A percentile compares a stretch with the other conserved stretches of the same genome.
These are phyloP conservation scores for Collybiopsis luxurians DNA, from an alignment of 768 basidiomycete species.

Conservation along the genomic window DNA sequence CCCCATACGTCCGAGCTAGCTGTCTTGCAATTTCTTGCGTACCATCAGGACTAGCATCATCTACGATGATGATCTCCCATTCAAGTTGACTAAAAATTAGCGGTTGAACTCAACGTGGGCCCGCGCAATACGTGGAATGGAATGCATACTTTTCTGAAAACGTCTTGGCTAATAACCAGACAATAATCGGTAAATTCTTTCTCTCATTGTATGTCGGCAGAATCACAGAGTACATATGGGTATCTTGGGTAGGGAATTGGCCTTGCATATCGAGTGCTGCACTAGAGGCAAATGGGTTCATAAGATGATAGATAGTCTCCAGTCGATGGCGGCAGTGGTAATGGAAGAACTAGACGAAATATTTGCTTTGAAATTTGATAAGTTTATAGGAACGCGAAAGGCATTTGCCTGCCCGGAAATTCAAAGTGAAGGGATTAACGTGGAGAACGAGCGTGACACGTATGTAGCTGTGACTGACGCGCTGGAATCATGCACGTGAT, in stretches of 20 bases:
- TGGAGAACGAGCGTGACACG: too few species aligned
- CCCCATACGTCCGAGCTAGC: conserved; percentile 76
- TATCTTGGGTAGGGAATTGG: conserved; percentile 45
- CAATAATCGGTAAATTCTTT: conserved; percentile 84
- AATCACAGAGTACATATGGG: conserved; percentile 88
- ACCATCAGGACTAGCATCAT: conserved; percentile 91
- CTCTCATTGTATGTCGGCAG: conserved; percentile 94
- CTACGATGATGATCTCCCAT: conserved; percentile 91
- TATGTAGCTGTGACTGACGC: too few species aligned
- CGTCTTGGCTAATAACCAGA: conserved; percentile 79
- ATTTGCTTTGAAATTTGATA: too few species aligned
- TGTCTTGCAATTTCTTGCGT: conserved; percentile 86
- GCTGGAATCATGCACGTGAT: too few species aligned
- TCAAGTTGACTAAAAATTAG: conserved; percentile 50
- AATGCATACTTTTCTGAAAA: conserved; percentile 71
- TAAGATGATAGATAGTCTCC: too few species aligned
- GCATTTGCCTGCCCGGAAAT: too few species aligned
- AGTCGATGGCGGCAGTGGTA: too few species aligned
- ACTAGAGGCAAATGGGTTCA: conserved; percentile 17
- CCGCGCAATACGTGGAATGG: neutral
- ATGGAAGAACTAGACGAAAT: too few species aligned
- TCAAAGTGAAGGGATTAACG: too few species aligned
- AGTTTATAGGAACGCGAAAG: too few species aligned
- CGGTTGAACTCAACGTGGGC: neutral
- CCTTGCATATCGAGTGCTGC: conserved; percentile 66